Evolutionary conservation across 2,329 filamentous ascomycete genomes (phyloP).

Genomic region (Alternaria brassicae): DNA sequence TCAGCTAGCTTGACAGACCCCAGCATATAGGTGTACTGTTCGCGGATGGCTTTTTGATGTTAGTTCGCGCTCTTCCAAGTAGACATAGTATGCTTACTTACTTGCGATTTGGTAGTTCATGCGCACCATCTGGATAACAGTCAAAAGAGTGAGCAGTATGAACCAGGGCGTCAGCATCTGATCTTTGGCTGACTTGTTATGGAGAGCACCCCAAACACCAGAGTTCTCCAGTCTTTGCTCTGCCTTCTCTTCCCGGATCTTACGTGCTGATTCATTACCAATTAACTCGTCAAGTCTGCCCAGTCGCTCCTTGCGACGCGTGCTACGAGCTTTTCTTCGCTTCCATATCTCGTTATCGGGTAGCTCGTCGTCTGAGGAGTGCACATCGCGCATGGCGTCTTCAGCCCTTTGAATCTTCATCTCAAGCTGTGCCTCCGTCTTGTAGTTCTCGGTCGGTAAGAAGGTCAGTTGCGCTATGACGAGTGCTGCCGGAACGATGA

Average conservation of each 20-base stretch:
- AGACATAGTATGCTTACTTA: not conserved
- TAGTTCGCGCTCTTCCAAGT: not conserved
- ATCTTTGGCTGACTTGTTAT: constrained; percentile 71
- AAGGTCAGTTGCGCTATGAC: constrained; percentile 70
- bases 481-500: constrained; percentile 73
- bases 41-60: constrained; percentile 63
- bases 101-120: constrained; percentile 94
- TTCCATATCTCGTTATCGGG: constrained; percentile 58
- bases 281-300: constrained; percentile 76
- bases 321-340: constrained; percentile 45
- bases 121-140: constrained; percentile 61
- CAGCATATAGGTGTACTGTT: constrained; percentile 80
- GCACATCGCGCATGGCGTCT: constrained; percentile 52
- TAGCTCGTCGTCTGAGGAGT: constrained; percentile 63
- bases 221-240: constrained; percentile 71
- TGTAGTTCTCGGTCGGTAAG: constrained; percentile 79
- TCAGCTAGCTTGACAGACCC: constrained; percentile 65
- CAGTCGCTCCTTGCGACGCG: constrained; percentile 63
- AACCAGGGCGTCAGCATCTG: constrained; percentile 86
- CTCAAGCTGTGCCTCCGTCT: constrained; percentile 61
- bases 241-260: constrained; percentile 66
- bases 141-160: constrained; percentile 81
- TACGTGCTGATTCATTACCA: constrained; percentile 67
- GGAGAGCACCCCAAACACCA: constrained; percentile 85
- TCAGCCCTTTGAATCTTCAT: constrained; percentile 45